A percentile compares a stretch with the other conserved stretches of the same genome.
These are phyloP conservation scores for Penicillium sp. DNA, from an alignment of 2,329 filamentous ascomycete species.

Conservation along the genomic window DNA sequence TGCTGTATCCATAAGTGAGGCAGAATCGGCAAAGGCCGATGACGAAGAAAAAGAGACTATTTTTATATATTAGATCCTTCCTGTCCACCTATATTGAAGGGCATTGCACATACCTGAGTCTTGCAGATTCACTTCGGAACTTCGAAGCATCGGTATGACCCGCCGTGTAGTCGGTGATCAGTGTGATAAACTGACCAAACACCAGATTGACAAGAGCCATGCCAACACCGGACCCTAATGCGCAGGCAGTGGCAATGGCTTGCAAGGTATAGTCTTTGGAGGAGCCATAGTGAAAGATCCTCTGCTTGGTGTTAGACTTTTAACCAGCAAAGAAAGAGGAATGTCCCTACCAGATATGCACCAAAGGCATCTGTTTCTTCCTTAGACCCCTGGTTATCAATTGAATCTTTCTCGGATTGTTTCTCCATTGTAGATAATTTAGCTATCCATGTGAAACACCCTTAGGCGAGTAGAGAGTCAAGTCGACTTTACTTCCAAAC, in stretches of 20 bases:
- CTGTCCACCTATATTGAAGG: conserved; percentile 1
- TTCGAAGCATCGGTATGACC: conserved; percentile 14
- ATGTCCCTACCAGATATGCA: not conserved
- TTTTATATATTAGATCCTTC: conserved; percentile 1
- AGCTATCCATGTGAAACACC: not conserved
- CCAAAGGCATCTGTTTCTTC: not conserved
- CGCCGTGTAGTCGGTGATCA: conserved; percentile 25
- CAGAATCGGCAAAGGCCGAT: conserved; percentile 38
- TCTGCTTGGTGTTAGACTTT: not conserved
- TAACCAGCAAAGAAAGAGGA: not conserved
- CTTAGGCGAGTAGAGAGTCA: not conserved
- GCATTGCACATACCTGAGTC: conserved; percentile 18
- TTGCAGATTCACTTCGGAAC: conserved; percentile 14
- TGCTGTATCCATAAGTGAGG: conserved; percentile 35
- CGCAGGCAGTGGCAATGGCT: conserved; percentile 7
- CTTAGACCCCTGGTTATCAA: not conserved
- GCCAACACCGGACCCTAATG: conserved; percentile 28
- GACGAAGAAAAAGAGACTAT: conserved; percentile 39
- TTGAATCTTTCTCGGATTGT: not conserved
- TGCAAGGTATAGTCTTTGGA: conserved; percentile 8
- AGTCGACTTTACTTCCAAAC: not conserved
- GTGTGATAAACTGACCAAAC: conserved; percentile 33
- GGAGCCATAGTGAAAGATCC: conserved; percentile 12
- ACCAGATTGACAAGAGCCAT: conserved; percentile 42
- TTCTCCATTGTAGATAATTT: not conserved